These are phyloP conservation scores for Daucus carota DNA, from an alignment of 129 eudicot species.

Conservation along the genomic window DH1_v3.0 NC_030382.2:21966501-21967000, in stretches of 20 bases:
- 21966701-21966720: neutral
- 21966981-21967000: too few species aligned
- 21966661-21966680: too few species aligned
- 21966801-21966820: slow-evolving; percentile 9
- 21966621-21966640: too few species aligned
- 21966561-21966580: too few species aligned
- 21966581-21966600: too few species aligned
- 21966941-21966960: neutral
- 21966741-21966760: neutral
- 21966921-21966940: neutral
- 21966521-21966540: too few species aligned
- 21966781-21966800: slow-evolving; percentile 10
- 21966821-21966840: slow-evolving; percentile 6
- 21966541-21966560: too few species aligned
- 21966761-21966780: neutral
- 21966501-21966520: too few species aligned
- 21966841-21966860: neutral
- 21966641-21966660: too few species aligned
- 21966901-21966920: slow-evolving; percentile 6
- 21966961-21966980: too few species aligned
- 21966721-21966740: neutral
- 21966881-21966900: slow-evolving; percentile 4
- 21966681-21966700: neutral
- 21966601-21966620: too few species aligned
- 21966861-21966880: slow-evolving; percentile 10